Evolutionary conservation across 2,329 filamentous ascomycete species (phyloP).

Genomic region (Fonsecaea pugnacius): DNA sequence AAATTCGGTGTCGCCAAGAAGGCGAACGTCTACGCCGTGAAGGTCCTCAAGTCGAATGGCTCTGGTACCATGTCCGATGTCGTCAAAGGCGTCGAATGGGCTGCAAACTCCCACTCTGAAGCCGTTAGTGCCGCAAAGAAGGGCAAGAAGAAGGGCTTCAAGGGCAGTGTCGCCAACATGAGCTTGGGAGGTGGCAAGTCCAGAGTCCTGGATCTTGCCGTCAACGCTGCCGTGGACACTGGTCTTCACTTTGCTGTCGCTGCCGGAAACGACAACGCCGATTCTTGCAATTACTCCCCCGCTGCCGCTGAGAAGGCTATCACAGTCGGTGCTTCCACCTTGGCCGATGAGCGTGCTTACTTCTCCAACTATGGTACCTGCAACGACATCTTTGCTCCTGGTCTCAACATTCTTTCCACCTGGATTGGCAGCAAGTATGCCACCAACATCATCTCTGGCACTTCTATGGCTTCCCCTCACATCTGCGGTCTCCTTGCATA

Average conservation of each 20-base stretch:
- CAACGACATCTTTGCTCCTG: conserved; percentile 98
- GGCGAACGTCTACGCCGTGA: conserved; percentile 94
- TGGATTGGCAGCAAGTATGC: conserved; percentile 98
- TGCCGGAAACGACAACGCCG: conserved; percentile 97
- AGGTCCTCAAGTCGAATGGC: conserved; percentile 96
- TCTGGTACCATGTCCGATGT: conserved; percentile 99
- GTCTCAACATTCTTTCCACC: conserved; percentile 94
- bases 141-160: conserved; percentile 93
- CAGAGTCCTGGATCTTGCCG: conserved; percentile 82
- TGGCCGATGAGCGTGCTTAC: conserved; percentile 95
- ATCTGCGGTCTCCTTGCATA: conserved; percentile 96
- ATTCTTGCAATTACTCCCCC: conserved; percentile 99
- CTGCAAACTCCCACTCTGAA: conserved; percentile 76
- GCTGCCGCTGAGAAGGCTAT: conserved; percentile 89
- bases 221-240: conserved; percentile 88
- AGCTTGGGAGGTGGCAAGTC: conserved; percentile 98
- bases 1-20: conserved; percentile 99
- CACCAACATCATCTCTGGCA: conserved; percentile 98
- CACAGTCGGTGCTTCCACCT: conserved; percentile 92
- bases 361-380: conserved; percentile 98
- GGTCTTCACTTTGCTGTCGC: conserved; percentile 98
- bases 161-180: conserved; percentile 99
- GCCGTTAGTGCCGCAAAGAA: conserved; percentile 78
- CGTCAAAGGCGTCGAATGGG: conserved; percentile 96
- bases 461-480: conserved; percentile 98